Base-by-base conservation (phyloP, 805 yeast species). In the Huiozyma naganishii region DNA sequence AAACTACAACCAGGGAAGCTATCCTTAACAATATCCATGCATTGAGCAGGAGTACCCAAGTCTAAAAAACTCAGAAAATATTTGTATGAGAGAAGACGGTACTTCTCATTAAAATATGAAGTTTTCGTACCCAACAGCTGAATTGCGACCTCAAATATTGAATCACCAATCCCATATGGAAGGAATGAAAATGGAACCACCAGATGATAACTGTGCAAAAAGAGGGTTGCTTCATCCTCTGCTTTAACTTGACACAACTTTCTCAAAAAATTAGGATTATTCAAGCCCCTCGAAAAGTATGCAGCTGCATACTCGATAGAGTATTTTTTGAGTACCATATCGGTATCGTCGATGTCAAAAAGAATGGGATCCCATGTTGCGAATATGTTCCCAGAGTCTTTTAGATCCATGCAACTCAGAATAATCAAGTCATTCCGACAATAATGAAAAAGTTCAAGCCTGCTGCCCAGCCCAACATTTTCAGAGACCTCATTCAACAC, bases 351-450 rank as follows among this genome's bases (percentile, higher is more conserved):
- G 40, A 53, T 54, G 5, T 50, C 61, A 49, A 55, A 59, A 4
- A 54, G 28, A 1, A 34, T 34, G 8, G 52, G 29, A 38, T 55
- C 49, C 58, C 58, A 58, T 17, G 23, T 17, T 17, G 4, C 23
- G 4, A 17, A 17, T 17, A 17, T 17, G 23, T 17, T 17, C 23
- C 23, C 23, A 17, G 23, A 17, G 23, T 17, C 23, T 11, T 11
- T 11, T 11, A 30, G n/a, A 30, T 30, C 33, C 7, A 34, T 40
- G 6, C 40, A 41, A 8, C 36, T 42, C 9, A 30, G n/a, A 6
- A 40, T 38, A 13, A 61, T 30, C 7, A 61, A 29, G 29, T 54
- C 60, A 38, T 45, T 52, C 29, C 52, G 55, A 42, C 54, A 55
- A 5, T 40, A 23, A 10, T 54, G 48, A 41, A 61, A 59, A 5